Conservation (phyloP, 345 rosid species). For the Gynandropsis gynandra region DNA sequence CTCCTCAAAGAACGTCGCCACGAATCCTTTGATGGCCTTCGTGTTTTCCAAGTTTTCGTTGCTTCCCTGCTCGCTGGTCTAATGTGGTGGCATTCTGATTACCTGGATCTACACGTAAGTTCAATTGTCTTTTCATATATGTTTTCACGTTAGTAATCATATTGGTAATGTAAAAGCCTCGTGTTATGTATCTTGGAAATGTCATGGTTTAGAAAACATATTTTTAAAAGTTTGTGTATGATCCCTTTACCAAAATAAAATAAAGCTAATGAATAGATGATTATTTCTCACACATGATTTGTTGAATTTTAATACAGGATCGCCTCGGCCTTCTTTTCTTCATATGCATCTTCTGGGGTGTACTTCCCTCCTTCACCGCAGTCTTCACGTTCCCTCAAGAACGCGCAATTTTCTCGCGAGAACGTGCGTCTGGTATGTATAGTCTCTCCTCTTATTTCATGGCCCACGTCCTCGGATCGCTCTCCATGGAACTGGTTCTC, state of each 20-base stretch:
- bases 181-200: no score
- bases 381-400: conserved; percentile 93
- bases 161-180: no score
- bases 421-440: conserved; percentile 88
- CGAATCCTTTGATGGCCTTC: conserved; percentile 63
- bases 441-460: conserved; percentile 82
- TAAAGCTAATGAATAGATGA: no score
- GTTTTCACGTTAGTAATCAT: no score
- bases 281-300: no score
- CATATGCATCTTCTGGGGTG: conserved; percentile 90
- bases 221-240: no score
- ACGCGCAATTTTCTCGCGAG: conserved; percentile 60
- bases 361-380: conserved; percentile 75
- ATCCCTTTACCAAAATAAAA: no score
- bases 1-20: conserved; percentile 78
- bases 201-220: no score
- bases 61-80: conserved; percentile 60
- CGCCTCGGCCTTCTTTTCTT: conserved; percentile 83
- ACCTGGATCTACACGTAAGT: conserved; percentile 35
- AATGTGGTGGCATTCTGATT: conserved; percentile 97
- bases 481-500: conserved; percentile 88
- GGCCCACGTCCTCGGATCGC: conserved; percentile 73
- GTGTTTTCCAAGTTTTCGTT: conserved; percentile 69
- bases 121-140: no score
- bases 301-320: conserved; percentile 42